Base-by-base conservation (phyloP, 1,284 basidiomycete genomes). In the Vanrija sp. region DNA sequence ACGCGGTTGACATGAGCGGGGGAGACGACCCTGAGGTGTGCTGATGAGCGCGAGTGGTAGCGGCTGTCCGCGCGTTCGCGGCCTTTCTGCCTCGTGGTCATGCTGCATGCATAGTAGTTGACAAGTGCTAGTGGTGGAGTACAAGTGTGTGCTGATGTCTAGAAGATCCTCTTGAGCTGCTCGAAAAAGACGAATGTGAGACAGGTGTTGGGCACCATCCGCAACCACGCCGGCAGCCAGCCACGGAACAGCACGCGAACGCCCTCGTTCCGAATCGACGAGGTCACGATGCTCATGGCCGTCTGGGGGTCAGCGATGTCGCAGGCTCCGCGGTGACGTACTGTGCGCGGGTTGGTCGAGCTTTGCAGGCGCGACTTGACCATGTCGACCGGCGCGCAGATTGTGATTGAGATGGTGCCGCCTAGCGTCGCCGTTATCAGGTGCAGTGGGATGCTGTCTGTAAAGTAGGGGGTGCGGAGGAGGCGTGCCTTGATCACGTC, bases 171-270 rank as follows among this genome's bases (percentile, higher is more conserved):
- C 57, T 71, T 70, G 3, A 76, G 65, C 58, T 75, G 74, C 55
- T 75, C 75, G 45, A 75, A 66, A 67, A 75, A 77, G 47, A 77
- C 65, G 51, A 77, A 74, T 58, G 75, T 76, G 60, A 68, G 72
- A 55, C 77, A 74, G 21, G 77, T 78, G 57, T 78, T 78, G 21
- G 78, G 78, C 7, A 91, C 88, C 43, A 92, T 81, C 72, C 90
- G 21, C 3, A 38, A 1, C 79, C 79, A 81, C 1, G 80, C 78
- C 5, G 81, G 80, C 10, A 80, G 75, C 80, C 80, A 82, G 16
- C 81, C 81, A 51, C 78, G 74, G 72, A 82, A 81, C 42, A 82
- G 62, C 73, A 81, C 81, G 15, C 69, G 65, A 8, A 78, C 73
- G 1, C 81, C 80, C 50, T 72, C 65, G 19, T 49, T 44, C 50